Evolutionary conservation across 768 basidiomycete species (phyloP).

Genomic region (Infundibulicybe gibba): DNA sequence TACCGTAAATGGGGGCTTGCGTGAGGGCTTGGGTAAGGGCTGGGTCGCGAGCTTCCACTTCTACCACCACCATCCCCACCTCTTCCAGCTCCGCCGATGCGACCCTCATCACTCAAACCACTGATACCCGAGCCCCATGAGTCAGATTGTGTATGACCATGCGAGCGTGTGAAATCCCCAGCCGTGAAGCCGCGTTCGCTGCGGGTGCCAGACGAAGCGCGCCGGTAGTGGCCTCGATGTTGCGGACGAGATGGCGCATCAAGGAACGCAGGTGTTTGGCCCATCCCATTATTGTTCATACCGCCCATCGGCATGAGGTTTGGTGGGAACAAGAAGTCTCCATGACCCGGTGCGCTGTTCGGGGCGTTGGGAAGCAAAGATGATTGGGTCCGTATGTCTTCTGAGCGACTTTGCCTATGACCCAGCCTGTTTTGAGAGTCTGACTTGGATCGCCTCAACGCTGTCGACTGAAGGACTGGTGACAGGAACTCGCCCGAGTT

Average conservation of each 20-base stretch:
- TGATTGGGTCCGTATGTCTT: too few relatives aligned
- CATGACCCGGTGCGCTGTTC: too few relatives aligned
- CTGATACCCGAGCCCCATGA: background rate
- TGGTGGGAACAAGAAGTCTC: too few relatives aligned
- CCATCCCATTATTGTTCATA: too few relatives aligned
- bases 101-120: slow-evolving; percentile 1
- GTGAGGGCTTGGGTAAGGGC: slow-evolving; percentile 67
- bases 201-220: slow-evolving; percentile 38
- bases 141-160: slow-evolving; percentile 7
- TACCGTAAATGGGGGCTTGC: slow-evolving; percentile 57
- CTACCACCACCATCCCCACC: slow-evolving; percentile 13
- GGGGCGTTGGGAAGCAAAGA: too few relatives aligned
- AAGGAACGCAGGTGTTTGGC: background rate
- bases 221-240: slow-evolving; percentile 30
- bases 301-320: too few relatives aligned
- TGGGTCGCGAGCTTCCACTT: slow-evolving; percentile 39
- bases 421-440: too few relatives aligned
- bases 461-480: too few relatives aligned
- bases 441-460: too few relatives aligned
- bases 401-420: too few relatives aligned
- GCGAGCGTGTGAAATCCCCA: slow-evolving; percentile 13
- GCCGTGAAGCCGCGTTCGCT: slow-evolving; percentile 31
- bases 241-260: background rate
- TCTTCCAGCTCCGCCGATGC: background rate
- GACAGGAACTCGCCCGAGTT: too few relatives aligned